A percentile compares a stretch with the other conserved stretches of the same genome.
Conservation (phyloP, 257 asterid species). For the Solanum pinnatisectum region DNA sequence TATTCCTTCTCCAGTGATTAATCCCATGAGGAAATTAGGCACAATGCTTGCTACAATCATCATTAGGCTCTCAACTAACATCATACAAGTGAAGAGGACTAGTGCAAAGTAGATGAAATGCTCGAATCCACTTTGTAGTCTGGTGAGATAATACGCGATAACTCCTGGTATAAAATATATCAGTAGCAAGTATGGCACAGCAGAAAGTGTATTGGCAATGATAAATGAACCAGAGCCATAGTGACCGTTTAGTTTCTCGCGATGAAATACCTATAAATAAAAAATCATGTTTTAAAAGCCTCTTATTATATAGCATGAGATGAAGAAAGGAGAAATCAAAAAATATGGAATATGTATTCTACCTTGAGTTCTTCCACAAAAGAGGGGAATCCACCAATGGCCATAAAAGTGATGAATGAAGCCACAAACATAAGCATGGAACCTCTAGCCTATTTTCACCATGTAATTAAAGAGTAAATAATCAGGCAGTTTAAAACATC, state of each 20-base stretch:
- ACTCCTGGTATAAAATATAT: constrained; percentile 41
- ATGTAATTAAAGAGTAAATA: background rate
- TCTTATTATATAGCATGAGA: background rate
- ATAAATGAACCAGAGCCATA: constrained; percentile 44
- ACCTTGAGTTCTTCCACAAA: constrained; percentile 57
- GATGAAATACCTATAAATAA: constrained; percentile 21
- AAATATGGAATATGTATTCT: background rate
- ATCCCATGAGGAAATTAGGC: constrained; percentile 53
- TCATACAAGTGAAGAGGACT: constrained; percentile 41
- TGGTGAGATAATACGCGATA: constrained; percentile 34
- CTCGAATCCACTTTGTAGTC: constrained; percentile 23
- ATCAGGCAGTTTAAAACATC: background rate
- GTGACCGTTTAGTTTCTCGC: constrained; percentile 58
- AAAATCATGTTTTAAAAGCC: too few species aligned
- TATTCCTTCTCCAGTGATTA: constrained; percentile 39
- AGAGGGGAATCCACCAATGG: constrained; percentile 65
- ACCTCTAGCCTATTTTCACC: constrained; percentile 33
- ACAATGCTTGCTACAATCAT: constrained; percentile 52
- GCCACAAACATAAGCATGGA: constrained; percentile 40
- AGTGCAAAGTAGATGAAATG: constrained; percentile 26
- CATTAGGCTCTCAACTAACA: constrained; percentile 65
- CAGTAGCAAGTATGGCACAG: constrained; percentile 41
- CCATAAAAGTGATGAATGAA: constrained; percentile 38
- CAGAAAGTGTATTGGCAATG: constrained; percentile 42
- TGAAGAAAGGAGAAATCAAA: background rate